Evolutionary conservation across 1,284 basidiomycete species (phyloP), one percentile per base, ranked within the genome.

Genomic region (Ceratobasidium sp.): DNA sequence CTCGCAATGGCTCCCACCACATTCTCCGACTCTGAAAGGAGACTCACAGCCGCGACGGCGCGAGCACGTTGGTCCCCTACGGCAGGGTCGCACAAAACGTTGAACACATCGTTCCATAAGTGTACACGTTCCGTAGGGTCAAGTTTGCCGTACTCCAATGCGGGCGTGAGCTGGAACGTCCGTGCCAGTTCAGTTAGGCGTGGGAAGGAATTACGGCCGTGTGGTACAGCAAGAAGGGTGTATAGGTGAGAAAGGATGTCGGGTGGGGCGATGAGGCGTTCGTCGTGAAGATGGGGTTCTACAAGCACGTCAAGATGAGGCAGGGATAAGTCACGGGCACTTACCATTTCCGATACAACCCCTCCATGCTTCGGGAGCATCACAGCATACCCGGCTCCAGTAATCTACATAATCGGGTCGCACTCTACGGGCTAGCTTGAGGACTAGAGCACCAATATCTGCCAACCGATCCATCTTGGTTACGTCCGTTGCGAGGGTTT

Each of bases 331-430:
- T 25, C 46, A 59, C 25, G 19, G 27, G 9, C 6, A 29, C 60
- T 14, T 23, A 60, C 71, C 69, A 49, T 69, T 70, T 33, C 41
- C 64, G 29, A 46, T 47, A 49, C 82, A 78, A 7, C 81, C 78
- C 1, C 84, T 83, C 89, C 89, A 91, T 21, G 77, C 75, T 30
- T 80, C 76, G 72, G 82, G 77, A 21, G 82, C 81, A 52, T 83
- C 81, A 0, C 91, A 90, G 73, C 86, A 84, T 29, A 92, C 78
- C 6, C 91, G 83, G 72, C 87, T 87, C 90, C 91, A 93, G 75
- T 93, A 94, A 76, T 96, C 93, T 1, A 85, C 83, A 91, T 93
- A 97, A 74, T 92, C 90, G 0, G 84, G 83, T 27, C 88, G 83
- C 4, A 90, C 83, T 13, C 85, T 77, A 7, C 81, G 74, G 1